Evolutionary conservation across 352 stramenopile genomes (phyloP), one percentile per base, ranked within the genome.

Genomic region (Phytophthora syringae): DNA sequence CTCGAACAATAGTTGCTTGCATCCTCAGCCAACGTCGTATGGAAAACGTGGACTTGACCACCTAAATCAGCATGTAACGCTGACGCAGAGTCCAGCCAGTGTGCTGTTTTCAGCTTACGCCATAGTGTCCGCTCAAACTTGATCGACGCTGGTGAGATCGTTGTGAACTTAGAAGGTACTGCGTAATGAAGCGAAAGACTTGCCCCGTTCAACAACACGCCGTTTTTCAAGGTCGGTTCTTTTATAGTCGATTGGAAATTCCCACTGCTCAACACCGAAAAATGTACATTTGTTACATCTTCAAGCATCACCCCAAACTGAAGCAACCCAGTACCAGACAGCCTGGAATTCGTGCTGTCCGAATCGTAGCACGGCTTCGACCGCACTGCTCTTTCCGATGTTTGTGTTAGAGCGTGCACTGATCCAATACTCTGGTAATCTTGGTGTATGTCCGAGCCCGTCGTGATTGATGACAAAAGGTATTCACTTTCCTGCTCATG

Each of bases 301-400:
- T 69, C 70, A 24, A 75, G 25, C 56, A 75, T 72, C 22, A 75
- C 42, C 1, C 55, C 65, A 37, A 77, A 57, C 24, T 77, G 60
- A n/a, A 77, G 61, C 7, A 36, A 22, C 22, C 59, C 53, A 22
- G 30, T 48, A 30, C 30, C 34, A n/a, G 1, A 37, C 7, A 52
- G 6, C 15, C 39, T 24, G 10, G 30, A 16, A 12, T 21, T 32
- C 5, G 11, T 36, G 10, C 7, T 13, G 10, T 50, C 43, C 16
- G 16, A 25, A 48, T 32, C 20, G 39, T 49, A 27, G 39, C 47
- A 12, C 11, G 28, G 20, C 34, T n/a, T 21, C 21, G 34, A 37
- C 3, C 36, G 27, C 13, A 27, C 15, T 30, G 36, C 30, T 36
- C 20, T n/a, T 25, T 27, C 40, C 40, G 7, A 9, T n/a, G n/a